Percentiles rank a stretch among this genome's conserved stretches.
Evolutionary conservation across 768 basidiomycete species (phyloP).

Genomic region (Rhizopogon salebrosus): DNA sequence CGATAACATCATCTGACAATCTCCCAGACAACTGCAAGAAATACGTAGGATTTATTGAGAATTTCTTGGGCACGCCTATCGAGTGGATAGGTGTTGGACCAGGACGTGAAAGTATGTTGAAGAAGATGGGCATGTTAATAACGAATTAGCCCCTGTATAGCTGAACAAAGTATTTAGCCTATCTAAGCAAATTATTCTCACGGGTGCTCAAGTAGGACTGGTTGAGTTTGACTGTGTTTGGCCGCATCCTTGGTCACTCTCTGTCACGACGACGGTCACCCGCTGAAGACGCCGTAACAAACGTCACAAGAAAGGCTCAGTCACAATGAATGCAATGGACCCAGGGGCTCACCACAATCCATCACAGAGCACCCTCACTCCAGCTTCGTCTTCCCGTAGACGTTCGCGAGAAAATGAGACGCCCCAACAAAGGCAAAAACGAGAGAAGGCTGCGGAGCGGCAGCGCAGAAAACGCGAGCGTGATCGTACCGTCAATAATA

Average conservation of each 20-base stretch:
- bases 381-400: constrained; percentile 39
- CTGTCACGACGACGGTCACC: constrained; percentile 9
- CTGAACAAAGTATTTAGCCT: background rate
- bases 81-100: constrained; percentile 96
- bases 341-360: constrained; percentile 27
- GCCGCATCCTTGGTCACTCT: constrained; percentile 24
- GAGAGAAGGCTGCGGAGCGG: constrained; percentile 83
- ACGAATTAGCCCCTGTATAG: constrained; percentile 16
- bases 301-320: constrained; percentile 23
- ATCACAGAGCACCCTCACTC: constrained; percentile 26
- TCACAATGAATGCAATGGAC: constrained; percentile 29
- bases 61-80: constrained; percentile 63
- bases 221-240: constrained; percentile 18
- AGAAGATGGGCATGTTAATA: constrained; percentile 13
- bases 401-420: constrained; percentile 71
- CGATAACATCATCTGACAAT: constrained; percentile 56
- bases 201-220: constrained; percentile 10
- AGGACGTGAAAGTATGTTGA: constrained; percentile 72
- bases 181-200: constrained; percentile 14
- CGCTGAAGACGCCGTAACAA: constrained; percentile 27
- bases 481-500: constrained; percentile 39
- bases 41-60: constrained; percentile 86
- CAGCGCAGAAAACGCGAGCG: constrained; percentile 82
- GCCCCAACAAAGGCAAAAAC: constrained; percentile 64
- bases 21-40: constrained; percentile 81